A percentile compares a stretch with the other conserved stretches of the same genome.
Conservation (phyloP, 495 filamentous ascomycete genomes). For the Talaromyces thailandensis region DNA sequence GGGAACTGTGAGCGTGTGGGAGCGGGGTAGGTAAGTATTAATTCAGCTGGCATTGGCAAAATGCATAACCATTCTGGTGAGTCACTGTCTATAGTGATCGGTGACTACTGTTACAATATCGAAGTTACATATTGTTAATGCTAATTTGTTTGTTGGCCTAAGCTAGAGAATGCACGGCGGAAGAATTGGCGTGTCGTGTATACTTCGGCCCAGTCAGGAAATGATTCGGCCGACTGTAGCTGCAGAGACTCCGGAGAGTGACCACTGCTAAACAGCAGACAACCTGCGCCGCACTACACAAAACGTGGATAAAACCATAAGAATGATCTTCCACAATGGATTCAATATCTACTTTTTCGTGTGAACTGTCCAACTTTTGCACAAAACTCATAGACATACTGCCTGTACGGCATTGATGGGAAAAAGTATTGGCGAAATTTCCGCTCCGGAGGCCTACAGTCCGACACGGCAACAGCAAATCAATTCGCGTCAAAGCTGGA, state of each 20-base stretch:
- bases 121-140: background rate
- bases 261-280: background rate
- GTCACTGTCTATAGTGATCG: background rate
- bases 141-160: background rate
- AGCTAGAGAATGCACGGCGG: background rate
- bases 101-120: background rate
- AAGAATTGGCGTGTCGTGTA: background rate
- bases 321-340: background rate
- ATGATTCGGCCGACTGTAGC: background rate
- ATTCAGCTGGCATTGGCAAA: background rate
- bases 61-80: background rate
- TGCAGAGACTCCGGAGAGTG: background rate
- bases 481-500: background rate
- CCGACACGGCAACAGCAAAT: background rate
- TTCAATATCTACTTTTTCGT: background rate
- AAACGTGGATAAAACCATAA: background rate
- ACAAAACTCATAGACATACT: background rate
- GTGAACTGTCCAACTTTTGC: background rate
- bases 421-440: conserved; percentile 1
- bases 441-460: conserved; percentile 4
- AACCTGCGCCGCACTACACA: background rate
- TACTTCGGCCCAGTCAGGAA: background rate
- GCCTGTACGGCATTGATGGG: background rate
- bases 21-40: background rate
- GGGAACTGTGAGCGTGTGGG: background rate